Base-by-base conservation (phyloP, 306 rosid genomes). In the Echinosophora koreensis region DNA sequence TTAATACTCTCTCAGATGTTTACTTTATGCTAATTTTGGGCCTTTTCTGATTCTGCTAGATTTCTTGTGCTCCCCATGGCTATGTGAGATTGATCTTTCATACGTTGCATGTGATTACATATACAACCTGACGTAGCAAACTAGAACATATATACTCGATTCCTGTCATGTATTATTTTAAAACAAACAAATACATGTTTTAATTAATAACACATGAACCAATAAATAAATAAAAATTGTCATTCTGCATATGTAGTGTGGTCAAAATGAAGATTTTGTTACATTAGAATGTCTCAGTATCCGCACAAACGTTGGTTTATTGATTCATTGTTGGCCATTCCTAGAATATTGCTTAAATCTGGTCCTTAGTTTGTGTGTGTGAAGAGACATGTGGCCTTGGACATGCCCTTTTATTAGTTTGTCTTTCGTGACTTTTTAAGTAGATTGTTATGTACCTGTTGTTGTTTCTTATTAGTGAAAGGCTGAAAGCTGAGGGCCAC, bases 41-140 rank as follows among this genome's bases (percentile, higher is more conserved):
- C 77, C 89, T 86, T 84, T 81, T 80, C 49, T 63, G 95, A 91
- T 84, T 85, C 84, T 89, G 71, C 59, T 63, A 73, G 93, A 91
- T 91, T 84, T 91, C 83, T 88, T 83, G 75, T 89, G 98, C 88
- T 88, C 93, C 93, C 94, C 86, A 85, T 89, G 87, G 84, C 64
- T 51, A 47, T 47, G 77, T 77, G 85, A 63, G 66, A 59, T 68
- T 58, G 60, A 72, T 84, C 66, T 78, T 61, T 79, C 83, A 82
- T 82, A 86, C 75, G 73, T 85, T 87, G 91, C 89, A 87, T 87
- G 89, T 80, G 55, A 83, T 63, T 80, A 42, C 75, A 77, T 76
- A 82, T 54, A 71, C 87, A 63, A 56, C 4, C 70, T 57, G 52
- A 76, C 79, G 80, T 64, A 83, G 56, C 49, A 71, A 60, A 63